Percentiles rank a stretch among this genome's conserved stretches.
phyloP scores from a whole-genome alignment of 192 early-diverging fungal genomes.

The Linderina pennispora region DNA sequence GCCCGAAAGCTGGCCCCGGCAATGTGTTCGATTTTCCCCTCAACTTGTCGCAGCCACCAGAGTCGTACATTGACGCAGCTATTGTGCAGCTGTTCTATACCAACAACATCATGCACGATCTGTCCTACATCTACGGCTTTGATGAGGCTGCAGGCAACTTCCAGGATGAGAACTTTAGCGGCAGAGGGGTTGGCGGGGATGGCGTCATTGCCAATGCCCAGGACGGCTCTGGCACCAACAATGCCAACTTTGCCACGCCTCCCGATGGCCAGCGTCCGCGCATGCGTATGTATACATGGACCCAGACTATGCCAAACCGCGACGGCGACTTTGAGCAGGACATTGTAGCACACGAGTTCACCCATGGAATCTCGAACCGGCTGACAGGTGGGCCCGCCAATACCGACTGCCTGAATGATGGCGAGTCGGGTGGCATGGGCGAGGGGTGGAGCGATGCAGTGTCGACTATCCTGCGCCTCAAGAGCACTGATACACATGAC shows the following conservation, averaged over 20 bases:
- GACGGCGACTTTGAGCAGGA: conserved; percentile 86
- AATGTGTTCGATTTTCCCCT: conserved; percentile 73
- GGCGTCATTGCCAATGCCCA: conserved; percentile 87
- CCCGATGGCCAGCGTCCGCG: conserved; percentile 82
- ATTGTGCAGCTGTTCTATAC: conserved; percentile 89
- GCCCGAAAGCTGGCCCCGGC: conserved; percentile 55
- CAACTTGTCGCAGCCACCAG: conserved; percentile 57
- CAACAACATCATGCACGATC: conserved; percentile 88
- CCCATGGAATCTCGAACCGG: conserved; percentile 84
- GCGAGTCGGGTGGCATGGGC: conserved; percentile 85
- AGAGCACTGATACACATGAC: conserved; percentile 37
- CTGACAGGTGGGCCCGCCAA: conserved; percentile 89
- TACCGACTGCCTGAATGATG: conserved; percentile 82
- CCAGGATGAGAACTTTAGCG: conserved; percentile 79
- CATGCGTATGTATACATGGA: conserved; percentile 96
- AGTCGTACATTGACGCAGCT: conserved; percentile 68
- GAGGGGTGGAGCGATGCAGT: conserved; percentile 97
- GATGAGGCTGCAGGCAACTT: conserved; percentile 90
- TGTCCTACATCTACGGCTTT: conserved; percentile 87
- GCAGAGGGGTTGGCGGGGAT: conserved; percentile 75
- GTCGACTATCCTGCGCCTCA: conserved; percentile 72
- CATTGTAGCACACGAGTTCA: conserved; percentile 90
- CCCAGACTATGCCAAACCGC: conserved; percentile 59
- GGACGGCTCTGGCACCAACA: conserved; percentile 80
- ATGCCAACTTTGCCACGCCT: conserved; percentile 93